Evolutionary conservation across 2,329 filamentous ascomycete genomes (phyloP), one percentile per base, ranked within the genome.

Genomic region (Cladosporium halotolerans): DNA sequence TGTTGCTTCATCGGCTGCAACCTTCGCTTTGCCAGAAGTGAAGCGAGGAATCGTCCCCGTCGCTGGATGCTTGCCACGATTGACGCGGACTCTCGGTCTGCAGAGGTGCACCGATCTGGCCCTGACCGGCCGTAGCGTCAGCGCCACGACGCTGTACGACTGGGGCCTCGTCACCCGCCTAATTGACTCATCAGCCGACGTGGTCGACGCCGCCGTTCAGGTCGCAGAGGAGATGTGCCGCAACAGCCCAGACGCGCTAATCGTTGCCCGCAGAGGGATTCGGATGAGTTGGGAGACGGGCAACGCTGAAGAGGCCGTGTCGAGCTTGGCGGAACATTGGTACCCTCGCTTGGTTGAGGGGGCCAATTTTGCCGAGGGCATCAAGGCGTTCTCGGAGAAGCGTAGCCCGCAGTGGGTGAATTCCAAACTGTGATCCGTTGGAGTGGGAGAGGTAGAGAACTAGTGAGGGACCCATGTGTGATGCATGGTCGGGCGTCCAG

Each of bases 1-100:
- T 4, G 70, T 81, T 8, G 79, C 79, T 1, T 74, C 76, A 0
- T 74, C 76, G 1, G 72, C 69, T 3, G 78, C 79, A 4, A 73
- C 67, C 0, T 81, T 81, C 54, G 76, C 72, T 1, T 69, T 81
- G 8, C 77, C 79, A 9, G 79, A 81, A 65, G 78, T 75, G 2
- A 73, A 75, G 52, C 73, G 78, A 14, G 78, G 79, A n/a, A 72
- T 81, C 32, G 79, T 74, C 34, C 76, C 79, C 1, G 76, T 69
- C 4, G 78, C 76, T 1, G 78, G 78, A 4, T 77, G 76, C 9
- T 70, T 80, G 7, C 73, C 78, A 2, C 72, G 78, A 14, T 67
- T 80, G 8, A 75, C 79, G 2, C 73, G 76, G 32, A 79, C 67
- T 5, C 64, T 73, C 14, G 73, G 77, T 19, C 61, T 78, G 47